Conservation (phyloP, 140 eudicot species). For the Flaveria floridana region DNA sequence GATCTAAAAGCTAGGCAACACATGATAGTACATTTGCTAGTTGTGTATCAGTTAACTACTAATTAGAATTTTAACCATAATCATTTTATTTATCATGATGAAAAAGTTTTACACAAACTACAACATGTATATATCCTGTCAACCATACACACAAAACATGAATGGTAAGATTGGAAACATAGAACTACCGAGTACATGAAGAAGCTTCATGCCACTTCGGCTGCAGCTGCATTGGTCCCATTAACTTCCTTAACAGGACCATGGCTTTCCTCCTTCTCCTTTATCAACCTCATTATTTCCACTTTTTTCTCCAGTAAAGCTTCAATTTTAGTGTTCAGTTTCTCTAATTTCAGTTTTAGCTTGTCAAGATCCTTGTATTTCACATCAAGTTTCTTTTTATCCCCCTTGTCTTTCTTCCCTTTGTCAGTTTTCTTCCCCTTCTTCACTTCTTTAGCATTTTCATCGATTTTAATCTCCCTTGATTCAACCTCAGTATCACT, state of each 20-base stretch:
- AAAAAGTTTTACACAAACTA: slow-evolving; percentile 6
- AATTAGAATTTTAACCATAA: slow-evolving; percentile 6
- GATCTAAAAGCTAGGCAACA: not conserved
- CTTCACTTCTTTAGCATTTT: slow-evolving; percentile 25
- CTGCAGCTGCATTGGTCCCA: slow-evolving; percentile 29
- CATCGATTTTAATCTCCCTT: slow-evolving; percentile 46
- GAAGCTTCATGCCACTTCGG: slow-evolving; percentile 36
- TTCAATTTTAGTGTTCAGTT: slow-evolving; percentile 60
- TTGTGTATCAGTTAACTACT: not conserved
- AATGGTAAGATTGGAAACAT: not conserved
- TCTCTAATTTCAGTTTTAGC: slow-evolving; percentile 59
- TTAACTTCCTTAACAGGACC: slow-evolving; percentile 36
- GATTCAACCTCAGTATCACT: slow-evolving; percentile 35
- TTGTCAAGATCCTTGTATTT: slow-evolving; percentile 50
- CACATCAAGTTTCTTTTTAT: slow-evolving; percentile 41
- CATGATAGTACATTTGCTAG: not conserved
- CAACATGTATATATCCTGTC: slow-evolving; percentile 19
- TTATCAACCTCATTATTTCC: slow-evolving; percentile 55
- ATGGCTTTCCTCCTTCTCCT: slow-evolving; percentile 54
- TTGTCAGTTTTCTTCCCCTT: slow-evolving; percentile 32
- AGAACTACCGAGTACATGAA: slow-evolving; percentile 8
- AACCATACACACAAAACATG: slow-evolving; percentile 19
- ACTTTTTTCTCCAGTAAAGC: slow-evolving; percentile 56
- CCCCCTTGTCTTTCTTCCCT: slow-evolving; percentile 57
- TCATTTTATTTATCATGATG: slow-evolving; percentile 23